phyloP scores from a whole-genome alignment of 1,284 basidiomycete species.

The Fistulinella cinereoalba region DNA sequence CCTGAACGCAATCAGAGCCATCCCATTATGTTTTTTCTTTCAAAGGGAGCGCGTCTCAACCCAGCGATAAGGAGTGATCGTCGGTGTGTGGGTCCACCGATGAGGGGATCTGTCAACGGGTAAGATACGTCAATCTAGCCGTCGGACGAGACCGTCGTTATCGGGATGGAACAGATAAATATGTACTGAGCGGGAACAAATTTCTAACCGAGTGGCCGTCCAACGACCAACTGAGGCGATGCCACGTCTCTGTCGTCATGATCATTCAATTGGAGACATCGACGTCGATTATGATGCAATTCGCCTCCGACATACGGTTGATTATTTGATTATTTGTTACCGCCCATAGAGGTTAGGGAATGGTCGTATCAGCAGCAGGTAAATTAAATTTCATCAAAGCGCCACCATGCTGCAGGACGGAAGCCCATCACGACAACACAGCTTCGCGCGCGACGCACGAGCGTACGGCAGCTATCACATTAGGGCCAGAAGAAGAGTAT shows the following conservation, averaged over 20 bases:
- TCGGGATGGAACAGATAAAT: not conserved
- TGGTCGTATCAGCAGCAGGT: constrained; percentile 2
- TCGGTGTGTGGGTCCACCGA: not conserved
- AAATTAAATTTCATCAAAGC: constrained; percentile 1
- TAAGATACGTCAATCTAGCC: not conserved
- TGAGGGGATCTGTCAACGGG: constrained; percentile 7
- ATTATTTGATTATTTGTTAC: no score
- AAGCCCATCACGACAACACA: not conserved
- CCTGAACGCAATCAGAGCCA: no score
- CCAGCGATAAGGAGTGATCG: not conserved
- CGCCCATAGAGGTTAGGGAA: no score
- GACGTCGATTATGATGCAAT: constrained; percentile 6
- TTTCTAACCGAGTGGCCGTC: not conserved
- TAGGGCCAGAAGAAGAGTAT: constrained; percentile 2
- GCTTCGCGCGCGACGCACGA: not conserved
- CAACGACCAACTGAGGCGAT: constrained; percentile 6
- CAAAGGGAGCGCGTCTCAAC: no score
- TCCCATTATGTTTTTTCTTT: no score
- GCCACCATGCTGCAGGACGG: not conserved
- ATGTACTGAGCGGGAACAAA: not conserved
- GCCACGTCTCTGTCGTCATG: not conserved
- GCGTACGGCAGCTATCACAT: not conserved
- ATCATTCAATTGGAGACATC: not conserved
- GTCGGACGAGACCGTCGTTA: constrained; percentile 4
- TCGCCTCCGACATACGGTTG: no score